Conservation (phyloP, 768 basidiomycete species). For the Tylopilus intermedius region DNA sequence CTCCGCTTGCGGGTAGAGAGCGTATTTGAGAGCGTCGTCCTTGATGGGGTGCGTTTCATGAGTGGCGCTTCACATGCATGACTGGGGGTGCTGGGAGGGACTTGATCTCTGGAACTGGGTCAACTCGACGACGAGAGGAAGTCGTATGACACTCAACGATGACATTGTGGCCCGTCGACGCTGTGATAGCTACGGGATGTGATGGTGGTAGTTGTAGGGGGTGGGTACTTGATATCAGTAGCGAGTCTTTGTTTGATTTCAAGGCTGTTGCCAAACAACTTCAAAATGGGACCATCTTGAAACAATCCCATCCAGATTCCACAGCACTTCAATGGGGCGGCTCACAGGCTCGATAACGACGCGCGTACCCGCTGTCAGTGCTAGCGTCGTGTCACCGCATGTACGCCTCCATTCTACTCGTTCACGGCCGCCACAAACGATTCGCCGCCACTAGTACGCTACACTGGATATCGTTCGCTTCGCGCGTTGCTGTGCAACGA, state of each 20-base stretch:
- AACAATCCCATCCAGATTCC: not conserved
- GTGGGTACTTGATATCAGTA: not conserved
- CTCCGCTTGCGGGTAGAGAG: slow-evolving; percentile 40
- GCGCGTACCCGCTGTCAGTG: not conserved
- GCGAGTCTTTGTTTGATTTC: slow-evolving; percentile 23
- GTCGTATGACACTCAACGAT: slow-evolving; percentile 27
- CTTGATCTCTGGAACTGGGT: slow-evolving; percentile 23
- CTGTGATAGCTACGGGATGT: not conserved
- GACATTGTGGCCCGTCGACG: slow-evolving; percentile 16
- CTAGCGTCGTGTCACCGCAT: not conserved
- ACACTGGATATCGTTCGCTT: not conserved
- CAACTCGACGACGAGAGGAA: slow-evolving; percentile 10
- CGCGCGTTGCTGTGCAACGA: not conserved
- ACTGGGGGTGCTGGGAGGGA: slow-evolving; percentile 20
- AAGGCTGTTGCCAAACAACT: slow-evolving; percentile 27
- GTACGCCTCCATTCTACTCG: not conserved
- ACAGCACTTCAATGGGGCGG: not conserved
- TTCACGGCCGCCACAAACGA: not conserved
- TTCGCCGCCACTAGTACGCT: not conserved
- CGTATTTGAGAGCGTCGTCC: slow-evolving; percentile 35
- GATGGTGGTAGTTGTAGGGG: not conserved
- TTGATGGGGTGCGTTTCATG: slow-evolving; percentile 36
- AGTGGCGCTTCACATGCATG: slow-evolving; percentile 23
- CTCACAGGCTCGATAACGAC: not conserved
- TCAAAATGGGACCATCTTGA: not conserved